Conservation (phyloP, 495 filamentous ascomycete species). For the Jackrogersella minutella region DNA sequence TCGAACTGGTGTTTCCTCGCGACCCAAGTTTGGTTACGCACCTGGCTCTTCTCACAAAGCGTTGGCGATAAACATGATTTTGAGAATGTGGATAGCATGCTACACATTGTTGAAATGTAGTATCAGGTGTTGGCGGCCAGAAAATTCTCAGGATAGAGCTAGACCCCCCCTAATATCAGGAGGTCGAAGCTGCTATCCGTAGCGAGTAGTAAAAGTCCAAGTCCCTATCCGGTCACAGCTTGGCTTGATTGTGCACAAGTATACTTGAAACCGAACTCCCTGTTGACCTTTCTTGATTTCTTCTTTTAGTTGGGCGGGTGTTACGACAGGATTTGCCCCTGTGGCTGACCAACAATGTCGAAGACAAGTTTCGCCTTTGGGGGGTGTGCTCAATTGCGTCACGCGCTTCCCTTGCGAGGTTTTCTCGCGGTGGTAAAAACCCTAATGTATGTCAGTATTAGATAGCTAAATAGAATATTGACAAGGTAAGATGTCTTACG, state of each 20-base stretch:
- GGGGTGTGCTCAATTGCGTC: background rate
- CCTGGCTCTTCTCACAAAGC: conserved; percentile 14
- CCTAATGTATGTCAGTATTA: conserved; percentile 14
- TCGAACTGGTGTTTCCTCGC: conserved; percentile 1
- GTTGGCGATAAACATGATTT: conserved; percentile 9
- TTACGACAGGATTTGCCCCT: background rate
- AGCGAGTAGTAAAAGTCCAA: background rate
- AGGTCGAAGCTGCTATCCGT: conserved; percentile 6
- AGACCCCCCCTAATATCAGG: background rate
- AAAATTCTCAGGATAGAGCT: background rate
- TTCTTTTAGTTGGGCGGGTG: background rate
- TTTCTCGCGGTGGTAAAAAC: conserved; percentile 45
- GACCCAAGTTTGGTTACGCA: background rate
- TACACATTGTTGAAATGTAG: conserved; percentile 11
- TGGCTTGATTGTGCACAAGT: background rate
- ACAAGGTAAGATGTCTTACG: conserved; percentile 29
- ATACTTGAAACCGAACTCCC: background rate
- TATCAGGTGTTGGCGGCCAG: background rate
- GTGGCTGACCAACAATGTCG: background rate
- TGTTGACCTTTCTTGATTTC: background rate
- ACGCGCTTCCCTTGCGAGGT: conserved; percentile 26
- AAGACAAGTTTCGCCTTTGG: background rate
- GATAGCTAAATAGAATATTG: background rate
- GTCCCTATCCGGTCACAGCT: background rate
- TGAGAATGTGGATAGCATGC: conserved; percentile 10